A percentile compares a stretch with the other conserved stretches of the same genome.
These are phyloP conservation scores for Boletellus deceptivus DNA, from an alignment of 1,284 basidiomycete genomes.

Conservation along the genomic window DNA sequence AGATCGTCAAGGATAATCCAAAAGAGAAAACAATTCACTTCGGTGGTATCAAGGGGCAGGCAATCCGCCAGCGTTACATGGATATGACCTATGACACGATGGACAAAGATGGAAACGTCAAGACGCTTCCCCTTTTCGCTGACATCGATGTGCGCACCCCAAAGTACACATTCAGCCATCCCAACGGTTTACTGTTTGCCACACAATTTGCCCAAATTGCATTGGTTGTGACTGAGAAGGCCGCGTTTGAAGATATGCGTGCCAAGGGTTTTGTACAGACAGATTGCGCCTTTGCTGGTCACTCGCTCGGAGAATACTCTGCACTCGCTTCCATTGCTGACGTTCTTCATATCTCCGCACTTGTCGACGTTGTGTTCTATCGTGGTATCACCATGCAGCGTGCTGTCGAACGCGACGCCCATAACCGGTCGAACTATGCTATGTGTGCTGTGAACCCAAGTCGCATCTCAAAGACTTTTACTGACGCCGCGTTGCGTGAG, in stretches of 20 bases:
- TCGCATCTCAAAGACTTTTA: conserved; percentile 92
- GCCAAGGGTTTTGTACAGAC: conserved; percentile 92
- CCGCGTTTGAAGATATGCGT: conserved; percentile 98
- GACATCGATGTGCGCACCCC: conserved; percentile 92
- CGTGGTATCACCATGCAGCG: conserved; percentile 99
- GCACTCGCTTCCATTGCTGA: conserved; percentile 96
- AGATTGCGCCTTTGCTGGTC: conserved; percentile 93
- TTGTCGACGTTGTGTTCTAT: conserved; percentile 98
- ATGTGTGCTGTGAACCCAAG: conserved; percentile 99
- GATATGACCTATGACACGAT: conserved; percentile 97
- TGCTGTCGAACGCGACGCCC: conserved; percentile 90
- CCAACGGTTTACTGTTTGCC: conserved; percentile 91
- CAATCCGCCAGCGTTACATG: conserved; percentile 98
- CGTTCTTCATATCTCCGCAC: conserved; percentile 91
- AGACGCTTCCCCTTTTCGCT: conserved; percentile 90
- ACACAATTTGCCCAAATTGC: conserved; percentile 99
- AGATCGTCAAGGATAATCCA: conserved; percentile 97
- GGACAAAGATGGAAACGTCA: conserved; percentile 93
- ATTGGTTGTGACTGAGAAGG: conserved; percentile 95
- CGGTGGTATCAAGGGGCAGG: conserved; percentile 98
- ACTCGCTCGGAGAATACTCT: conserved; percentile 98
- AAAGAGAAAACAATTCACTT: conserved; percentile 99
- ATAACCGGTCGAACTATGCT: conserved; percentile 94
- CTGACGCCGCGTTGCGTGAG: conserved; percentile 88
- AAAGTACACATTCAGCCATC: conserved; percentile 96